Percentiles rank a stretch among this genome's conserved stretches.
These are phyloP conservation scores for Glonium stellatum DNA, from an alignment of 495 filamentous ascomycete genomes.

Conservation along the genomic window DNA sequence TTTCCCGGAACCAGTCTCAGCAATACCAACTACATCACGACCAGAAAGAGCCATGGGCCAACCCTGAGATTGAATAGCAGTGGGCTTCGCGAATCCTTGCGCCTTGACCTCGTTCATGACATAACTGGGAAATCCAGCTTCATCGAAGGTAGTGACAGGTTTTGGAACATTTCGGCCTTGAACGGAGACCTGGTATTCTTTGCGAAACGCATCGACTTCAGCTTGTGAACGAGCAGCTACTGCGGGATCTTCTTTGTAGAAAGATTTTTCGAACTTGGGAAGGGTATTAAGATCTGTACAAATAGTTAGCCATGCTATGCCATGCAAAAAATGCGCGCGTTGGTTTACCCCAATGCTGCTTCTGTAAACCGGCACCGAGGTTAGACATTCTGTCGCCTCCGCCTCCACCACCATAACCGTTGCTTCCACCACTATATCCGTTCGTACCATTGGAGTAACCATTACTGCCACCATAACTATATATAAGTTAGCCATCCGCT, in stretches of 20 bases:
- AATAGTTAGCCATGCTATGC: constrained; percentile 1
- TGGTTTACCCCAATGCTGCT: constrained; percentile 74
- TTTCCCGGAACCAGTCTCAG: constrained; percentile 98
- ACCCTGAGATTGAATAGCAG: constrained; percentile 94
- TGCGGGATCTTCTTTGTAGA: constrained; percentile 88
- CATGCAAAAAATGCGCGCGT: not conserved
- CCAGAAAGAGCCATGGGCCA: constrained; percentile 99
- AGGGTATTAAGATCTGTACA: constrained; percentile 62
- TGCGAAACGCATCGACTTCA: constrained; percentile 83
- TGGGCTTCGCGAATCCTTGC: constrained; percentile 86
- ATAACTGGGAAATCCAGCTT: constrained; percentile 92
- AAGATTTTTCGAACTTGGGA: constrained; percentile 97
- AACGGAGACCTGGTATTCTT: constrained; percentile 70
- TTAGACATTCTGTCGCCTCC: constrained; percentile 83
- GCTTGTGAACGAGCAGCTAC: constrained; percentile 65
- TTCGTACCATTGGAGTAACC: constrained; percentile 44
- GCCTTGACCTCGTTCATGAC: constrained; percentile 98
- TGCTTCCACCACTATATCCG: constrained; percentile 34
- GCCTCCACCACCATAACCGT: constrained; percentile 41
- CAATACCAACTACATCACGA: constrained; percentile 98
- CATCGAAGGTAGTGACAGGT: constrained; percentile 92
- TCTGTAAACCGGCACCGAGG: constrained; percentile 77
- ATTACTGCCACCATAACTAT: constrained; percentile 41
- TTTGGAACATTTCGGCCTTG: constrained; percentile 74
- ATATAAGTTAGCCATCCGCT: constrained; percentile 42